phyloP scores from a whole-genome alignment of 352 stramenopile species.

The Pythium utonaiense region DNA sequence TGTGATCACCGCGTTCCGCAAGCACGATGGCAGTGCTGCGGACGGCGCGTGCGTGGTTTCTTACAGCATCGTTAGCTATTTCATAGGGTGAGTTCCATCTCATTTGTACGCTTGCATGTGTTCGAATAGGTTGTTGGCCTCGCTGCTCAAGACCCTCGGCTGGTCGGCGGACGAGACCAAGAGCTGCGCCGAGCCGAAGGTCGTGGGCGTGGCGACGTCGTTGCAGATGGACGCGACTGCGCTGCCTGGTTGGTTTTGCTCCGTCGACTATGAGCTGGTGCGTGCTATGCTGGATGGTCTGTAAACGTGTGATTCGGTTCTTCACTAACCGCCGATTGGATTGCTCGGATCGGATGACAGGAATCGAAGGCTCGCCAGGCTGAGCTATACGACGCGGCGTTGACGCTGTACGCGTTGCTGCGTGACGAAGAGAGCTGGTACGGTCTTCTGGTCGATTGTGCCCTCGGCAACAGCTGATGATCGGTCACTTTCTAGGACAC shows the following conservation, averaged over 20 bases:
- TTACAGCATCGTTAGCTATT: not conserved
- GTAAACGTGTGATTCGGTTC: not conserved
- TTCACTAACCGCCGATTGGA: not conserved
- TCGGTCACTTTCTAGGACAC: conserved; percentile 34
- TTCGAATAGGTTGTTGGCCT: conserved; percentile 25
- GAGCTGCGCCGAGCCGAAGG: conserved; percentile 31
- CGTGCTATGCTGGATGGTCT: not conserved
- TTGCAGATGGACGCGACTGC: conserved; percentile 37
- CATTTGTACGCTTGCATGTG: too few relatives aligned
- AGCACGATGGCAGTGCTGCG: conserved; percentile 8
- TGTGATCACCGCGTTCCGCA: conserved; percentile 53
- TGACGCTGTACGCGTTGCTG: conserved; percentile 62
- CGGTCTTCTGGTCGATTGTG: not conserved
- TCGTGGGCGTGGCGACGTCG: conserved; percentile 48
- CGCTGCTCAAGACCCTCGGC: conserved; percentile 38
- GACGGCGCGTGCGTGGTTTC: not conserved
- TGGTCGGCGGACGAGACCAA: conserved; percentile 32
- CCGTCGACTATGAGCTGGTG: conserved; percentile 48
- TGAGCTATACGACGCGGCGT: conserved; percentile 36
- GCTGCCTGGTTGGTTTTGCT: conserved; percentile 71
- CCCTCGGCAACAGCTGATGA: not conserved
- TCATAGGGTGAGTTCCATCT: too few relatives aligned
- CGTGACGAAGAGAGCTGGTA: conserved; percentile 74
- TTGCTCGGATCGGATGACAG: conserved; percentile 16
- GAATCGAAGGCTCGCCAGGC: conserved; percentile 43